Evolutionary conservation across 2,329 filamentous ascomycete species (phyloP), one percentile per base, ranked within the genome.

Genomic region (Sclerotinia spermophila): DNA sequence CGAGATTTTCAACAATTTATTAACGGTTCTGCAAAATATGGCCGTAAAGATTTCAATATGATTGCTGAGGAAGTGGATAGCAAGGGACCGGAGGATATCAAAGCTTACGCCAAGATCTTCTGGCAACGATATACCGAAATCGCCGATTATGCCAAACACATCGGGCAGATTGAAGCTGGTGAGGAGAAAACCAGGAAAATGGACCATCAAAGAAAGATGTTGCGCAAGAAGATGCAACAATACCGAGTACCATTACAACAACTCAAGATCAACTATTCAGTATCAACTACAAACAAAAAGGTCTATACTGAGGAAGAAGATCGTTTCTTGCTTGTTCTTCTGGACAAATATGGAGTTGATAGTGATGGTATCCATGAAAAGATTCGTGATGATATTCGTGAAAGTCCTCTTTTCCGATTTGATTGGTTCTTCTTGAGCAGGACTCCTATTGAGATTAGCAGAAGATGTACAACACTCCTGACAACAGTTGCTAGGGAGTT

Each of bases 241-340:
- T 98, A 97, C 80, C 92, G 96, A n/a, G 95, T 98, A 65, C 96
- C 96, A 35, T 86, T 99, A 24, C 96, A 99, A 81, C 96, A 99
- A 81, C 89, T 99, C 78, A 97, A 97, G 85, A 94, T 99, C 84
- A 98, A 97, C 83, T 99, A 99, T 82, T 97, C 94, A 0, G 96
- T 99, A 40, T 97, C 94, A 10, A 99, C 96, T 2, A 99, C 96
- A 15, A 99, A 99, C 87, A 99, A 99, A 84, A 99, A 99, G 84
- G 94, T 99, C 1, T 99, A 99, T 80, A 98, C 94, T 0, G 96
- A 99, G 80, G 96, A 99, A 79, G 96, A 99, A 81, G 96, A 99
- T 79, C 89, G 96, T 5, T 99, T 99, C 82, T 82, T 99, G 67
- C 86, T 99, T 45, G 95, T 99, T 65, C 91, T 97, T 82, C 86